Conservation (phyloP, 2,329 filamentous ascomycete species). For the Fusarium sp. region DNA sequence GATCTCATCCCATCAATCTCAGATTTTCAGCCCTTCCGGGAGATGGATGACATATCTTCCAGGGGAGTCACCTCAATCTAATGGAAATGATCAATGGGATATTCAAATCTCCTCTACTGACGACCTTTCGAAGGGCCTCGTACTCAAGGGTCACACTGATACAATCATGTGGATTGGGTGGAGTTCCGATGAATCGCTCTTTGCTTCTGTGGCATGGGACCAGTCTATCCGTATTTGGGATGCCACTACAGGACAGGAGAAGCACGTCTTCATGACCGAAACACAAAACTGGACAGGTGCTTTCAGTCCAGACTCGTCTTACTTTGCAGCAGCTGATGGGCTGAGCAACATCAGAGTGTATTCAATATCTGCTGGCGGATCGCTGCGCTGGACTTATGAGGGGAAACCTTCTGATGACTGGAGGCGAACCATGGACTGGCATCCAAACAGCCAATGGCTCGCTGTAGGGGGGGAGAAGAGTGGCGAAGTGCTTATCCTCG, state of each 20-base stretch:
- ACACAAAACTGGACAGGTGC: conserved; percentile 22
- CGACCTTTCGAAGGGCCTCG: background rate
- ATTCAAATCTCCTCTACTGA: conserved; percentile 1
- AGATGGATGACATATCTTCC: conserved; percentile 13
- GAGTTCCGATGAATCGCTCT: conserved; percentile 20
- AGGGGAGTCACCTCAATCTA: conserved; percentile 1
- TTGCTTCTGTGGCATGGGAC: conserved; percentile 33
- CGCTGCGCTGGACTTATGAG: conserved; percentile 7
- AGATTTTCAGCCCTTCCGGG: conserved; percentile 18
- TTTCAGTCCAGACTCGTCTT: conserved; percentile 19
- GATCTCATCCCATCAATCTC: background rate
- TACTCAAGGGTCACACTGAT: conserved; percentile 17
- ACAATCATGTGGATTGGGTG: conserved; percentile 28
- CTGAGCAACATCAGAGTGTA: conserved; percentile 11
- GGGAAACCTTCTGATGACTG: background rate
- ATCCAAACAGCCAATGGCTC: conserved; percentile 18
- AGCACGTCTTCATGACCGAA: conserved; percentile 17
- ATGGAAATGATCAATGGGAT: conserved; percentile 6
- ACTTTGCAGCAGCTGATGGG: conserved; percentile 19
- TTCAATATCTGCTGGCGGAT: background rate
- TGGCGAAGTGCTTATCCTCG: conserved; percentile 21
- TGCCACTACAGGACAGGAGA: background rate
- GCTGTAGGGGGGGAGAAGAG: conserved; percentile 15
- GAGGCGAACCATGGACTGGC: conserved; percentile 27
- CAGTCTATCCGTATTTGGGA: conserved; percentile 27